Evolutionary conservation across 805 yeast species (phyloP).

Genomic region (Cyberlindnera subsufficiens): DNA sequence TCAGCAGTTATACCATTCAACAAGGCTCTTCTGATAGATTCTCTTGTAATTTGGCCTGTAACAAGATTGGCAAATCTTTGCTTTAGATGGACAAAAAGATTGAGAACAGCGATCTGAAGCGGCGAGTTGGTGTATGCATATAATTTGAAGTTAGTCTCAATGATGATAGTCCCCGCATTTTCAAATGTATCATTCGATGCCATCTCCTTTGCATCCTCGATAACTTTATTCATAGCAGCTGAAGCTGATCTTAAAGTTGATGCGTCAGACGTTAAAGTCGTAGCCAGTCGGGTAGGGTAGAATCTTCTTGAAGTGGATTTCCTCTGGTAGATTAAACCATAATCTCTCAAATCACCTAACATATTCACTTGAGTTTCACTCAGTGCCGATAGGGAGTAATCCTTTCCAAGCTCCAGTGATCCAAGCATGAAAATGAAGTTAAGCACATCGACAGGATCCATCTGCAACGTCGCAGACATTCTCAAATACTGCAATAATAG

Average conservation of each 20-base stretch:
- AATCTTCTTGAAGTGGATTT: constrained; percentile 55
- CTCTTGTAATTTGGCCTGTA: constrained; percentile 88
- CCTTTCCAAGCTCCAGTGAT: constrained; percentile 84
- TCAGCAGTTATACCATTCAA: constrained; percentile 90
- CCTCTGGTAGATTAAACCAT: constrained; percentile 78
- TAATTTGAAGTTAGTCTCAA: constrained; percentile 90
- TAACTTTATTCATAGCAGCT: constrained; percentile 66
- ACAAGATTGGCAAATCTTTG: constrained; percentile 89
- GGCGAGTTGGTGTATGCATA: constrained; percentile 95
- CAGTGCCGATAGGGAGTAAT: constrained; percentile 65
- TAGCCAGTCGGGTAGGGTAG: constrained; percentile 87
- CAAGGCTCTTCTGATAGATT: constrained; percentile 80
- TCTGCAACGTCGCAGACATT: constrained; percentile 73
- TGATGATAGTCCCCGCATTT: constrained; percentile 64
- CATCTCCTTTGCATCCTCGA: constrained; percentile 29
- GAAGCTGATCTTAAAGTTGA: constrained; percentile 68
- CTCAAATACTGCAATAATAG: constrained; percentile 79
- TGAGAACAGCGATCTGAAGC: constrained; percentile 86
- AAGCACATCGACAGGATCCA: constrained; percentile 95
- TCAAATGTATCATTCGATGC: constrained; percentile 15
- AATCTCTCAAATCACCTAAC: constrained; percentile 86
- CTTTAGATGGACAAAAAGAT: constrained; percentile 79
- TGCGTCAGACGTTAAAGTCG: constrained; percentile 82
- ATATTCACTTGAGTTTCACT: constrained; percentile 78
- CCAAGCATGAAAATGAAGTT: constrained; percentile 93